Conservation (phyloP, 2,329 filamentous ascomycete genomes). For the Orbilia brochopaga region DNA sequence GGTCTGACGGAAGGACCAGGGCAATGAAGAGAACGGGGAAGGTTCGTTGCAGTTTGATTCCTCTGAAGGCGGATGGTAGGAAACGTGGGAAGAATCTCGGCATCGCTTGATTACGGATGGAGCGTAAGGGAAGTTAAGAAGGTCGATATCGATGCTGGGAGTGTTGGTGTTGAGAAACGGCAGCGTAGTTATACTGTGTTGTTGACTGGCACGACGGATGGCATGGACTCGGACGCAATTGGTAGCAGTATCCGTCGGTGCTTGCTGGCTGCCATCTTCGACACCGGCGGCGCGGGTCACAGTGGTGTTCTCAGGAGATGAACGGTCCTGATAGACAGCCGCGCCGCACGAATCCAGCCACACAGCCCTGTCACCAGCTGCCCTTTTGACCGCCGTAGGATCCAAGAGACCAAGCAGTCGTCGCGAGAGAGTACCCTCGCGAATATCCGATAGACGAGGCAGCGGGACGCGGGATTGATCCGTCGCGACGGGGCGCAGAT, state of each 20-base stretch:
- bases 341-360: background rate
- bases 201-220: background rate
- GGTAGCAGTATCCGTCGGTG: background rate
- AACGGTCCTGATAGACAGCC: background rate
- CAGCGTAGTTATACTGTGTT: background rate
- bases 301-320: background rate
- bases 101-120: conserved; percentile 22
- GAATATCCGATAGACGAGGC: background rate
- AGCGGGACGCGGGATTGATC: background rate
- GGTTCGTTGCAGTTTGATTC: conserved; percentile 13
- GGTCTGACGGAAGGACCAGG: conserved; percentile 38
- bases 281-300: background rate
- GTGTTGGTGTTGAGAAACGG: background rate
- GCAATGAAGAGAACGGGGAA: conserved; percentile 29
- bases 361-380: background rate
- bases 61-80: background rate
- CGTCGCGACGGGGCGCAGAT: background rate
- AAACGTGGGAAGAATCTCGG: conserved; percentile 18
- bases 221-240: background rate
- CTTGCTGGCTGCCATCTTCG: background rate
- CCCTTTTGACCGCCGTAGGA: background rate
- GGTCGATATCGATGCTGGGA: background rate
- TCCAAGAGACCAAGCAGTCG: background rate
- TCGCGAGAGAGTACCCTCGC: background rate
- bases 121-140: background rate